Percentiles rank a stretch among this genome's conserved stretches.
These are phyloP conservation scores for Gloeopeniophorella convolvens DNA, from an alignment of 768 basidiomycete species.

Conservation along the genomic window DNA sequence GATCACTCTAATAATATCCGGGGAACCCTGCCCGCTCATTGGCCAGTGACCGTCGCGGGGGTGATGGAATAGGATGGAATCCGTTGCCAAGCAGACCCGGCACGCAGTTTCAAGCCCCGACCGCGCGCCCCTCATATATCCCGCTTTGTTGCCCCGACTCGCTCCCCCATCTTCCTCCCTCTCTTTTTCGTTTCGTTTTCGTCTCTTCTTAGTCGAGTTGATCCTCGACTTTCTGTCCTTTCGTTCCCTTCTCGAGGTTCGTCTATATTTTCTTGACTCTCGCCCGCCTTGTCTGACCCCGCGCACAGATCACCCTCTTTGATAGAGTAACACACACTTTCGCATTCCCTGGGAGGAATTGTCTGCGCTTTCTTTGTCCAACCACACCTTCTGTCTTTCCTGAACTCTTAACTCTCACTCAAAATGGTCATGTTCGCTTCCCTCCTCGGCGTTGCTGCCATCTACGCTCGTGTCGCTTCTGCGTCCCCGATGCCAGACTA, in stretches of 20 bases:
- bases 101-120: slow-evolving; percentile 10
- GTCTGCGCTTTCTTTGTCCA: slow-evolving; percentile 37
- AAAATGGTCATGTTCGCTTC: slow-evolving; percentile 59
- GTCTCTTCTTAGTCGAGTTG: slow-evolving; percentile 55
- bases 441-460: slow-evolving; percentile 46
- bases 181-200: slow-evolving; percentile 29
- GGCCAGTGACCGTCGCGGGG: too few species aligned
- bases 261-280: neutral
- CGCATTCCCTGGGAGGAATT: slow-evolving; percentile 59
- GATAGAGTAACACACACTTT: slow-evolving; percentile 55
- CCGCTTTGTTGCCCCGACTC: slow-evolving; percentile 15
- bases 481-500: slow-evolving; percentile 44
- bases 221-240: slow-evolving; percentile 51
- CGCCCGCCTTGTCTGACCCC: neutral
- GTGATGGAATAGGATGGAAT: too few species aligned
- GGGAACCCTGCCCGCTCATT: too few species aligned
- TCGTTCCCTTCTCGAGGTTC: slow-evolving; percentile 37
- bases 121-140: slow-evolving; percentile 16
- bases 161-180: slow-evolving; percentile 20
- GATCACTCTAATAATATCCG: too few species aligned
- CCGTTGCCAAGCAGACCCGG: slow-evolving; percentile 12
- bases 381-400: slow-evolving; percentile 32
- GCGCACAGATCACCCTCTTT: slow-evolving; percentile 58
- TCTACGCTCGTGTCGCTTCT: slow-evolving; percentile 45
- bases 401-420: slow-evolving; percentile 29